Evolutionary conservation across 495 filamentous ascomycete species (phyloP).

Genomic region (Glonium stellatum): DNA sequence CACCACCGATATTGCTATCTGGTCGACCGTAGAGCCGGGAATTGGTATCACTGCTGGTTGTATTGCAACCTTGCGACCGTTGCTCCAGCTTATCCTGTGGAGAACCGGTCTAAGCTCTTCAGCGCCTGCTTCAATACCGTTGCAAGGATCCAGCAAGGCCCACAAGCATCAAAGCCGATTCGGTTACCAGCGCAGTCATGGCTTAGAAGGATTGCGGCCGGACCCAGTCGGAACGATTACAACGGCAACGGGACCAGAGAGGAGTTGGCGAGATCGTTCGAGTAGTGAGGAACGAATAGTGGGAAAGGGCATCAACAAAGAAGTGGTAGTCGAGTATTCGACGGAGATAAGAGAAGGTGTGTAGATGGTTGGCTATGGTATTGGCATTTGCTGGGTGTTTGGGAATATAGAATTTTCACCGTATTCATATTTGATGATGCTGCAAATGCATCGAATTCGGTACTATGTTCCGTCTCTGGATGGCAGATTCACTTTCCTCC

Average conservation of each 20-base stretch:
- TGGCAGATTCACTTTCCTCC: no score
- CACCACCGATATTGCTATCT: constrained; percentile 32
- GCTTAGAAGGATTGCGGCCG: constrained; percentile 5
- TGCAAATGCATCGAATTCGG: no score
- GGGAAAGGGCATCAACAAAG: constrained; percentile 4
- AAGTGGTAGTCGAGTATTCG: constrained; percentile 9
- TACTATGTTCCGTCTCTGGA: no score
- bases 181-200: neutral
- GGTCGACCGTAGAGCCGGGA: constrained; percentile 32
- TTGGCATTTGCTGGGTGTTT: no score
- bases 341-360: neutral
- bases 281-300: constrained; percentile 3
- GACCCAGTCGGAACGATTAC: constrained; percentile 4
- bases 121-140: neutral
- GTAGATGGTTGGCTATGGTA: neutral
- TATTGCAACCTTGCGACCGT: constrained; percentile 31
- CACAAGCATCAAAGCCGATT: neutral
- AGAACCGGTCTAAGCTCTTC: constrained; percentile 1
- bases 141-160: neutral
- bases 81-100: constrained; percentile 20
- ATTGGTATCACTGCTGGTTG: constrained; percentile 35
- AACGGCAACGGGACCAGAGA: constrained; percentile 4
- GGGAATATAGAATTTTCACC: no score
- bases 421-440: no score
- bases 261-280: neutral